Evolutionary conservation across 148 eudicot species (phyloP), one percentile per base, ranked within the genome.

Genomic region (Chenopodium formosanum): DNA sequence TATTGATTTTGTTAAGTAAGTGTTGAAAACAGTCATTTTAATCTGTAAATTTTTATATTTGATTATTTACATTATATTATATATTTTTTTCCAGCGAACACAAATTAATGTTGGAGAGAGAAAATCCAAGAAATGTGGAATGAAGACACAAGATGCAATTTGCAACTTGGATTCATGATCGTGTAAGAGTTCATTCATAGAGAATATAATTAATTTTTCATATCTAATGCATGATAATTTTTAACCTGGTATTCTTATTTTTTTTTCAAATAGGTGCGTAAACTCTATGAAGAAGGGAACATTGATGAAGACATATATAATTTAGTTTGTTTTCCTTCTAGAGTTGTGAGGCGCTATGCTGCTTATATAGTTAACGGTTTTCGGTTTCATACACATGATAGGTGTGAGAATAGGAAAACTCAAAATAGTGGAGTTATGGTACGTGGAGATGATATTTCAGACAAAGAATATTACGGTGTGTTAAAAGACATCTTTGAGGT

Each of bases 381-480:
- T 64, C 9, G 53, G 22, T 77, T 77, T 34, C 70, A 77, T 6
- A 77, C 32, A 13, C 16, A 34, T 22, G 71, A 77, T 40, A 56
- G 58, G 7, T 40, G 9, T 19, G 56, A 77, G 13, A 37, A 13
- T 25, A 40, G 71, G 13, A 64, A 77, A 77, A 62, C 53, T 0
- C 53, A 77, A 25, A 64, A 63, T 47, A 64, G 62, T 47, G 80
- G 80, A 13, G 73, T 78, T 2, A 22, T 78, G 80, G 80, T 78
- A 3, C 46, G 17, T 16, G 73, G 73, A 0, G 80, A 78, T 40
- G 80, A 78, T 27, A 1, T 12, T 22, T 46, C 25, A 10, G 72
- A 78, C 73, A 78, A 66, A 66, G 73, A 78, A 78, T 78, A 78
- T 8, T 66, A 78, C 47, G 80, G 80, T 9, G 73, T 78, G 8